Evolutionary conservation across 192 early-diverging fungal genomes (phyloP).

Genomic region (Entophlyctis luteolus): DNA sequence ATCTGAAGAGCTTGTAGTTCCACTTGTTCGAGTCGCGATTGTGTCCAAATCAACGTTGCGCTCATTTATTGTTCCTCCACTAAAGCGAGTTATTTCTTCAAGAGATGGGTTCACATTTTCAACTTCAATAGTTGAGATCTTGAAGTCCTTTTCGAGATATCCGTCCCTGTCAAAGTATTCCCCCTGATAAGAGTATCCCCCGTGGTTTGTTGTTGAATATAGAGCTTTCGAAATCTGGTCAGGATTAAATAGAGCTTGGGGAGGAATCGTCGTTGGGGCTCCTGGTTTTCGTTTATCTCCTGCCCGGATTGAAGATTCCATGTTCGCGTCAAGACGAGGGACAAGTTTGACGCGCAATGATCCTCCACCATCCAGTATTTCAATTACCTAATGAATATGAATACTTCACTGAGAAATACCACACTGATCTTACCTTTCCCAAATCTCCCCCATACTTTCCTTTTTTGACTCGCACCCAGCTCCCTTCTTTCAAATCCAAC

Average conservation of each 20-base stretch:
- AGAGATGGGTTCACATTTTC: conserved; percentile 80
- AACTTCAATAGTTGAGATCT: conserved; percentile 35
- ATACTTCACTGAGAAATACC: neutral
- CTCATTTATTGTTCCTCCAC: conserved; percentile 67
- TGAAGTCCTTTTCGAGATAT: conserved; percentile 79
- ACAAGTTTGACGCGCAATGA: conserved; percentile 34
- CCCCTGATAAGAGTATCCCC: conserved; percentile 29
- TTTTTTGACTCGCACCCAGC: conserved; percentile 86
- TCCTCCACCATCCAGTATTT: conserved; percentile 36
- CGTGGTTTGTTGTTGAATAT: conserved; percentile 14
- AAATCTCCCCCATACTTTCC: conserved; percentile 93
- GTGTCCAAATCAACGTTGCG: conserved; percentile 32
- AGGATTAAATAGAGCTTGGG: conserved; percentile 78
- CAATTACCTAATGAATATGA: conserved; percentile 18
- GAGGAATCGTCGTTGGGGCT: conserved; percentile 48
- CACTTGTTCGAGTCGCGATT: conserved; percentile 4
- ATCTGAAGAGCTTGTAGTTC: conserved; percentile 20
- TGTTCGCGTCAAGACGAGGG: conserved; percentile 28
- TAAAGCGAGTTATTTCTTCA: conserved; percentile 86
- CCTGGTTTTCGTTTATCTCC: conserved; percentile 57
- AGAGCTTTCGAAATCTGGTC: conserved; percentile 31
- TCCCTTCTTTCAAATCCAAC: conserved; percentile 57
- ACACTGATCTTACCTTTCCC: conserved; percentile 62
- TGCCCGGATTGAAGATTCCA: neutral
- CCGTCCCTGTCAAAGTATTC: conserved; percentile 60